Percentiles rank a stretch among this genome's conserved stretches.
Conservation (phyloP, 1,284 basidiomycete genomes). For the Hortiboletus rubellus region DNA sequence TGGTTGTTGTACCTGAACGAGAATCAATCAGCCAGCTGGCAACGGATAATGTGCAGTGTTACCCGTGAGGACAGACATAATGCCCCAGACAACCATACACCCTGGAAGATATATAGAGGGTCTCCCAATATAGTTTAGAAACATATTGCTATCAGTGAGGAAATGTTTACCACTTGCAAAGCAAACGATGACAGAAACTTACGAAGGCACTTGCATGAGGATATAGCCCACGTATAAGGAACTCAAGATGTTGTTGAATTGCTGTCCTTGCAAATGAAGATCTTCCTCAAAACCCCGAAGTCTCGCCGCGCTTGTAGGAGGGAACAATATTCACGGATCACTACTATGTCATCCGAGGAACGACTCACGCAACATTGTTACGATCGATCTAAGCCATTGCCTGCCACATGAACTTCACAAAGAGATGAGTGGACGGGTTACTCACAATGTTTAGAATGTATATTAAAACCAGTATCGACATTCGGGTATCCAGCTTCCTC, state of each 20-base stretch:
- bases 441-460: slow-evolving; percentile 57
- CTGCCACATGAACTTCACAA: neutral
- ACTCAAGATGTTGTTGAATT: slow-evolving; percentile 70
- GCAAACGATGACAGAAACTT: slow-evolving; percentile 1
- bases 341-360: neutral
- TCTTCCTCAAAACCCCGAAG: slow-evolving; percentile 33
- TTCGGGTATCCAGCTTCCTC: slow-evolving; percentile 44
- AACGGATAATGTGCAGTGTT: slow-evolving; percentile 13
- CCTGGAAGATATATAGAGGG: slow-evolving; percentile 75
- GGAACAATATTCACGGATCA: slow-evolving; percentile 7
- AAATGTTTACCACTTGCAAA: neutral
- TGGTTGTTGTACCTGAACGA: slow-evolving; percentile 18
- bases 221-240: slow-evolving; percentile 74
- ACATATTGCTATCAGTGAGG: slow-evolving; percentile 58
- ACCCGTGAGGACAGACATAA: slow-evolving; percentile 63
- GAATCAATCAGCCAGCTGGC: neutral
- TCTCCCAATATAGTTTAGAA: slow-evolving; percentile 67
- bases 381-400: slow-evolving; percentile 54
- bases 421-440: slow-evolving; percentile 12
- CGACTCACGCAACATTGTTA: slow-evolving; percentile 61
- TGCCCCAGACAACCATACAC: slow-evolving; percentile 76
- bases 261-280: slow-evolving; percentile 41
- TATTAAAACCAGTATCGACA: slow-evolving; percentile 54
- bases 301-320: slow-evolving; percentile 26
- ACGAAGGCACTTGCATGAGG: slow-evolving; percentile 60